These are phyloP conservation scores for Pezicula rhizophila DNA, from an alignment of 2,329 filamentous ascomycete genomes.

Conservation along the genomic window DNA sequence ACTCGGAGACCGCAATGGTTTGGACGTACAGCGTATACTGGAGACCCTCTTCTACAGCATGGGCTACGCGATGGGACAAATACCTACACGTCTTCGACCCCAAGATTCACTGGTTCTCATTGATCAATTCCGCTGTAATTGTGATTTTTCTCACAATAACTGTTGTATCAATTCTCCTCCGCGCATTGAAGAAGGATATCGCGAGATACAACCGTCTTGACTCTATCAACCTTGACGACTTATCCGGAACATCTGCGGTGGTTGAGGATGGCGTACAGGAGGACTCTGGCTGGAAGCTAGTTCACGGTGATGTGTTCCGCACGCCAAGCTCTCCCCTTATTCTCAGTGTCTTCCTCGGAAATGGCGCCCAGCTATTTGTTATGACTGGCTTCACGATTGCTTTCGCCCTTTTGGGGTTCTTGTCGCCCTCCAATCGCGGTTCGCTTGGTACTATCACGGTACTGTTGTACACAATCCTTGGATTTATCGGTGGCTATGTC, in stretches of 20 bases:
- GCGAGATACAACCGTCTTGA: conserved; percentile 94
- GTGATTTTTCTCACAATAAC: conserved; percentile 87
- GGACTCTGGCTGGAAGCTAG: conserved; percentile 96
- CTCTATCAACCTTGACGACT: conserved; percentile 81
- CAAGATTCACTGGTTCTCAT: conserved; percentile 98
- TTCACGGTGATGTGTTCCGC: conserved; percentile 96
- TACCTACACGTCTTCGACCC: conserved; percentile 96
- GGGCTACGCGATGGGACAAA: conserved; percentile 98
- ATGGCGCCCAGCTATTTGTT: conserved; percentile 92
- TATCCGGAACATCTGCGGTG: conserved; percentile 68
- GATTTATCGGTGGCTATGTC: conserved; percentile 85
- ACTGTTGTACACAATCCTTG: conserved; percentile 86
- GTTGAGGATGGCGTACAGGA: conserved; percentile 92
- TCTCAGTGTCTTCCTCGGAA: conserved; percentile 82
- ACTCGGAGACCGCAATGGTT: conserved; percentile 59
- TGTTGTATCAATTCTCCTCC: conserved; percentile 84
- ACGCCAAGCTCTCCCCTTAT: conserved; percentile 76
- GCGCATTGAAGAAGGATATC: conserved; percentile 90
- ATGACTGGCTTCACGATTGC: conserved; percentile 94
- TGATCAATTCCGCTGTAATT: conserved; percentile 93
- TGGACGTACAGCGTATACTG: conserved; percentile 95
- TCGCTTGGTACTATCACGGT: conserved; percentile 91
- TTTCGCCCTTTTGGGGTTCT: conserved; percentile 88
- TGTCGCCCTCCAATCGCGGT: conserved; percentile 92
- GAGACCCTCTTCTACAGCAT: conserved; percentile 76